Percentiles rank a stretch among this genome's conserved stretches.
These are phyloP conservation scores for Penicillium subrubescens DNA, from an alignment of 495 filamentous ascomycete genomes.

Conservation along the genomic window DNA sequence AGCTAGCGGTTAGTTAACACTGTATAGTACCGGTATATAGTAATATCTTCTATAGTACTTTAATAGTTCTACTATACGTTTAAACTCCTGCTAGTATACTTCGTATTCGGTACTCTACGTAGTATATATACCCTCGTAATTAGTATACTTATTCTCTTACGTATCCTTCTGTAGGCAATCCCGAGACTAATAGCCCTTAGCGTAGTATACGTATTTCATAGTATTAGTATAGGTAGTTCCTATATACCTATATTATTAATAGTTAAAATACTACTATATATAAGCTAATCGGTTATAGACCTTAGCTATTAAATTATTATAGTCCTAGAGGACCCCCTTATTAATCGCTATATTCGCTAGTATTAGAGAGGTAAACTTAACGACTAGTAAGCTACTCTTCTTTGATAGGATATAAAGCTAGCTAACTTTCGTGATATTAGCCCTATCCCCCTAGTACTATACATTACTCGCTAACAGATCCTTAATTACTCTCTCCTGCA, in stretches of 20 bases:
- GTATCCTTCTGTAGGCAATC: neutral
- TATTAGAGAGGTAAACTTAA: neutral
- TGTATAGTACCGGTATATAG: neutral
- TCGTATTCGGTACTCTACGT: neutral
- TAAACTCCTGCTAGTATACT: neutral
- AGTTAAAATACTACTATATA: constrained; percentile 1
- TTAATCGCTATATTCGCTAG: neutral
- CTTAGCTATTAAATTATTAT: neutral
- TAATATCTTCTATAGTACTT: neutral
- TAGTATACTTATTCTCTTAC: constrained; percentile 3
- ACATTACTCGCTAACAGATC: no score
- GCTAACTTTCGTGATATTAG: neutral
- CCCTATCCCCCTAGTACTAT: no score
- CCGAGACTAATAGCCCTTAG: neutral
- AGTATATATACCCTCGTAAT: constrained; percentile 6
- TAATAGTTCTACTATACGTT: neutral
- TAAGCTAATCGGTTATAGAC: neutral
- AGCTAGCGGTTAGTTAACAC: neutral
- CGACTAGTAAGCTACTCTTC: neutral
- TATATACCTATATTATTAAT: constrained; percentile 10
- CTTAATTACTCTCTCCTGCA: no score
- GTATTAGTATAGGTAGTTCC: constrained; percentile 4
- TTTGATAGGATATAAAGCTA: neutral
- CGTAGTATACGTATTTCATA: neutral
- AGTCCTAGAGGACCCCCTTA: neutral